Evolutionary conservation across 2,329 filamentous ascomycete species (phyloP).

Genomic region (Thelonectria olida): DNA sequence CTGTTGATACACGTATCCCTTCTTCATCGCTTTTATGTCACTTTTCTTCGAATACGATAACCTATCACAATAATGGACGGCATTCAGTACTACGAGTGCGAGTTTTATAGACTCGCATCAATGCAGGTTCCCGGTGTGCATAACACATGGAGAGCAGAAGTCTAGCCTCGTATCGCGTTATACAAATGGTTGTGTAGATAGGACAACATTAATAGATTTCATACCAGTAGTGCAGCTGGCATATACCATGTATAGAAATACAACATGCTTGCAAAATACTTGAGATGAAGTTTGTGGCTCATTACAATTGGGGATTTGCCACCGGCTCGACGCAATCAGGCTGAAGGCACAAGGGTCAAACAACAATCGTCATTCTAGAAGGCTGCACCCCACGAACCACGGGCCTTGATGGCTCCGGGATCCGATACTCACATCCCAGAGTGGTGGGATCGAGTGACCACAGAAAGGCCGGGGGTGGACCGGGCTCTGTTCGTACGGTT

Average conservation of each 20-base stretch:
- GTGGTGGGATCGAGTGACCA: not conserved
- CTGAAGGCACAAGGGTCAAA: not conserved
- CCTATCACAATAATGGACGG: not conserved
- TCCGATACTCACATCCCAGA: not conserved
- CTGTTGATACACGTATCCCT: not conserved
- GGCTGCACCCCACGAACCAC: not conserved
- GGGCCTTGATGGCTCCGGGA: not conserved
- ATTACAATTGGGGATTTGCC: not conserved
- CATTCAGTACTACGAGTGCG: no score
- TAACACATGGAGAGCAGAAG: no score
- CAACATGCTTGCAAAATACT: no score
- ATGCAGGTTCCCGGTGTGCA: no score
- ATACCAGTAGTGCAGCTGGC: no score
- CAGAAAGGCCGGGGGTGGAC: not conserved
- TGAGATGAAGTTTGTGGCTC: not conserved
- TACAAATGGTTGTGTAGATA: no score
- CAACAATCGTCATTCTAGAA: conserved; percentile 13
- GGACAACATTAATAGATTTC: no score
- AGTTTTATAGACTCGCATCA: no score
- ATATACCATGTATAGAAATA: no score
- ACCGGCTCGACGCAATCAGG: not conserved
- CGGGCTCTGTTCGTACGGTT: not conserved
- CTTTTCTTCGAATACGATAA: not conserved
- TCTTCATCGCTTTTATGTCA: not conserved
- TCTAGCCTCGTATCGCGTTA: no score